These are phyloP conservation scores for Xylaria sp. DNA, from an alignment of 2,329 filamentous ascomycete genomes.

Conservation along the genomic window DNA sequence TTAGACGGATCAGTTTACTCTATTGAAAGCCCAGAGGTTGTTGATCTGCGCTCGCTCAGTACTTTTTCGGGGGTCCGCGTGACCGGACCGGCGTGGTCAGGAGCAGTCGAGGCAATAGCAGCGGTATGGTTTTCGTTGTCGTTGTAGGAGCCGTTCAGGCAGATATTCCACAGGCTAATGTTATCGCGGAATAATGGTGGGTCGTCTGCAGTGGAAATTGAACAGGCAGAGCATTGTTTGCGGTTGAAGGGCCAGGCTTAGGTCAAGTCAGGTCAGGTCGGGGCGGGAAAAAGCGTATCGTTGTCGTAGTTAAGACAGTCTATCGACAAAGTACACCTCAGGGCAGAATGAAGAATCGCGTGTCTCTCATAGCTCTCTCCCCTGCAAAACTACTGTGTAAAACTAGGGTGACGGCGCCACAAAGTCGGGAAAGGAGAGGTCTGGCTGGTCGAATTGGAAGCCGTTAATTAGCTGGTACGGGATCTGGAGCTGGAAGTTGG, in stretches of 20 bases:
- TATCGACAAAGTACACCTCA: constrained; percentile 10
- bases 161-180: constrained; percentile 36
- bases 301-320: constrained; percentile 10
- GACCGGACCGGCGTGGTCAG: constrained; percentile 15
- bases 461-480: constrained; percentile 1
- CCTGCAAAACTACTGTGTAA: neutral
- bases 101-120: constrained; percentile 4
- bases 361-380: constrained; percentile 30
- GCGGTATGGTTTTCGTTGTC: constrained; percentile 5
- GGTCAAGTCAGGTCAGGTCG: constrained; percentile 13
- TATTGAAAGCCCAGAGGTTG: neutral
- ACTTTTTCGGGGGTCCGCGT: constrained; percentile 20
- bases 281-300: constrained; percentile 19
- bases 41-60: constrained; percentile 8
- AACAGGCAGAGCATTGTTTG: constrained; percentile 45
- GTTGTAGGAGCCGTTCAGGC: constrained; percentile 6
- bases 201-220: constrained; percentile 45
- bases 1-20: neutral
- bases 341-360: constrained; percentile 18
- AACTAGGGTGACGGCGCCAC: constrained; percentile 2
- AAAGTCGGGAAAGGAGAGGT: constrained; percentile 3
- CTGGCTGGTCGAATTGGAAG: constrained; percentile 20
- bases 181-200: constrained; percentile 51
- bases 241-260: constrained; percentile 27
- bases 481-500: constrained; percentile 1